Base-by-base conservation (phyloP, 768 basidiomycete genomes). In the Russula lepida region DNA sequence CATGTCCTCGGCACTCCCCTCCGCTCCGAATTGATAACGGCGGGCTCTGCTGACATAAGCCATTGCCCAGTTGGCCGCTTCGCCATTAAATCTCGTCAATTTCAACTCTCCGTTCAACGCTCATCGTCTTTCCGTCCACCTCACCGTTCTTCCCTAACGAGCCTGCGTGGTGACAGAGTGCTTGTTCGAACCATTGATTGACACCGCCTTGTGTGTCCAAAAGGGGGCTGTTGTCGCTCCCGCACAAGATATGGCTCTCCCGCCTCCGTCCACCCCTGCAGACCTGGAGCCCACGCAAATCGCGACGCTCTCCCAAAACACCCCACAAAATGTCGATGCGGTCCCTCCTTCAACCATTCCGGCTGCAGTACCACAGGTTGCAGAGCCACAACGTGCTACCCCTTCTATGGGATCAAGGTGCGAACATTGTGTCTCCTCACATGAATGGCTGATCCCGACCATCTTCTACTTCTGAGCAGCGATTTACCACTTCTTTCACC, bases 401-500 rank as follows among this genome's bases (percentile, higher is more conserved):
- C 56, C 56, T 33, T 56, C 56, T 11, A 25, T 54, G 17, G 46
- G 37, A 30, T 23, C 52, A 13, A 62, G 56, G 61, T 62, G 30
- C 39, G 61, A 30, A 21, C 43, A n/a, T 41, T 39, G 5, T 25
- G 4, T n/a, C 37, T 23, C 12, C 6, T 8, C 25, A 30, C 23
- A 19, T 21, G 6, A 13, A 12, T 9, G 19, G 35, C 2, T 11
- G 13, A 54, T 23, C n/a, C 21, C 39, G 19, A 58, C 43, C 4
- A 5, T 6, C 25, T 28, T 47, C 32, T 32, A 0, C 50, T 30
- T 35, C 9, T 30, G 28, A 41, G 8, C 54, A 60, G 59, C 61
- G 35, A 61, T 57, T 23, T 56, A 27, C 55, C 56, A n/a, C 23
- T 46, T 19, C 43, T 48, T 12, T 63, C 64, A 2, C 64, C 64